Evolutionary conservation across 306 rosid species (phyloP).

Genomic region (Cicer chorassanicum): DNA sequence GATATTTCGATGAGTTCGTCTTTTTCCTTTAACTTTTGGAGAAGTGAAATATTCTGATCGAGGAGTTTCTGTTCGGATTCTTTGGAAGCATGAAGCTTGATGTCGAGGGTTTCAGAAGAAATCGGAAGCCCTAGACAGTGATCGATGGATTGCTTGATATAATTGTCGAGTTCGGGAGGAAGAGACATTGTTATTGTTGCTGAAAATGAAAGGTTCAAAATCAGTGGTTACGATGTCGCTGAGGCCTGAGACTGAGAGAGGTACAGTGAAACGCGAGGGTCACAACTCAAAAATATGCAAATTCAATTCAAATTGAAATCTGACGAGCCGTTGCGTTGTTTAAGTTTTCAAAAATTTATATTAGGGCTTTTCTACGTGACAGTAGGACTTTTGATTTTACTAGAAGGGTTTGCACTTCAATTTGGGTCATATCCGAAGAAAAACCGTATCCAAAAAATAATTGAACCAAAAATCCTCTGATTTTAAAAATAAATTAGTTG

Average conservation of each 20-base stretch:
- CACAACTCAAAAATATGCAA: neutral
- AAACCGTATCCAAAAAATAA: too few species aligned
- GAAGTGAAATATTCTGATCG: slow-evolving; percentile 46
- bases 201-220: neutral
- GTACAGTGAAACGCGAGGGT: neutral
- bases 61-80: slow-evolving; percentile 59
- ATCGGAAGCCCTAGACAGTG: slow-evolving; percentile 68
- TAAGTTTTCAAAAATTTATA: neutral
- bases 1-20: slow-evolving; percentile 59
- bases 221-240: too few species aligned
- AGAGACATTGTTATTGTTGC: slow-evolving; percentile 58
- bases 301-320: neutral
- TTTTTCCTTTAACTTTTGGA: slow-evolving; percentile 62
- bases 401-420: too few species aligned
- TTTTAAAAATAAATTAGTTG: too few species aligned
- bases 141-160: slow-evolving; percentile 74
- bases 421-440: too few species aligned
- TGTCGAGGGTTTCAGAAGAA: slow-evolving; percentile 57
- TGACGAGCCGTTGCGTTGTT: neutral
- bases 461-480: too few species aligned
- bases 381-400: too few species aligned
- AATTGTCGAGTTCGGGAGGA: slow-evolving; percentile 63
- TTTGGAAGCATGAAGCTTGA: slow-evolving; percentile 68
- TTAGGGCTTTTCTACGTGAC: too few species aligned
- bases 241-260: neutral